phyloP scores from a whole-genome alignment of 2,329 filamentous ascomycete species.

The Parasarocladium wereldwijsianum region DNA sequence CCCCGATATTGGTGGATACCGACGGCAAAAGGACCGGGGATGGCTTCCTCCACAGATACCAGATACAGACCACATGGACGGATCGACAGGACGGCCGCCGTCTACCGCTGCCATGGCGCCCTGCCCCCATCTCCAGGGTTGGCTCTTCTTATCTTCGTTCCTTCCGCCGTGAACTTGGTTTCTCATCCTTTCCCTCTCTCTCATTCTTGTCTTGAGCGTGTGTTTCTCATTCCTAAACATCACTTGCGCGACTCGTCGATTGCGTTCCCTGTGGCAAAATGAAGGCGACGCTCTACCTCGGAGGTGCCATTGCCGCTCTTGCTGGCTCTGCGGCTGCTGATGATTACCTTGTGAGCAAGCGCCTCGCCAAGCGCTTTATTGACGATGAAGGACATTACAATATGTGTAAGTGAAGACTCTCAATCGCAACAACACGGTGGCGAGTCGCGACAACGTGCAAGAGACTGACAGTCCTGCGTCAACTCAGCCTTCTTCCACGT shows the following conservation, averaged over 20 bases:
- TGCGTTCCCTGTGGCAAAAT: constrained; percentile 3
- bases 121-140: neutral
- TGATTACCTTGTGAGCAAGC: constrained; percentile 34
- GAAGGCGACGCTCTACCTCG: constrained; percentile 10
- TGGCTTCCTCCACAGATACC: too few species aligned
- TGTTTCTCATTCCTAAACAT: too few species aligned
- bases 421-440: too few species aligned
- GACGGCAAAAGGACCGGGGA: too few species aligned
- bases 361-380: constrained; percentile 31
- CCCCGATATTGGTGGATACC: too few species aligned
- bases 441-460: neutral
- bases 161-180: neutral
- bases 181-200: neutral
- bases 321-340: constrained; percentile 18
- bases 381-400: constrained; percentile 36
- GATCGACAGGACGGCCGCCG: too few species aligned
- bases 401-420: constrained; percentile 23
- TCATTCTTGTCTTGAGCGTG: neutral
- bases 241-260: too few species aligned
- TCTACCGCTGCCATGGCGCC: neutral
- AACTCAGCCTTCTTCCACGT: constrained; percentile 47
- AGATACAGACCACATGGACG: too few species aligned
- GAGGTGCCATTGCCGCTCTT: constrained; percentile 14
- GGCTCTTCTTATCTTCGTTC: neutral
- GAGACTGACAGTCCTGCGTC: neutral